Base-by-base conservation (phyloP, 2,329 filamentous ascomycete genomes). In the Aspergillus phoenicis region DNA sequence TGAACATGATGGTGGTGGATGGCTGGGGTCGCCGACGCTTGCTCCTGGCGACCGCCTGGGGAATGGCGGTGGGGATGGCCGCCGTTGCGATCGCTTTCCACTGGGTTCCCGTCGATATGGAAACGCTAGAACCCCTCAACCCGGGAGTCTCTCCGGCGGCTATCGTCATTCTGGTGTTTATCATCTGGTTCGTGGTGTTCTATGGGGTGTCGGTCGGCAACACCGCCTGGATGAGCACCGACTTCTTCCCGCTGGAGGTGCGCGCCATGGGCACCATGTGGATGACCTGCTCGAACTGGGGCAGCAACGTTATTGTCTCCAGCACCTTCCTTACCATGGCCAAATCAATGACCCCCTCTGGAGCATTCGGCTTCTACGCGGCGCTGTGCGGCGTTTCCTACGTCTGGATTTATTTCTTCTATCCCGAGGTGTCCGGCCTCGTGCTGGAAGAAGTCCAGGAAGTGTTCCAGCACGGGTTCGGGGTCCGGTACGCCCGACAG, bases 351-450 rank as follows among this genome's bases (percentile, higher is more conserved):
- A 83, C 82, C 0, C 81, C 81, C 0, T 79, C 75, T 2, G 82
- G 82, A 0, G 78, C 82, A 0, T 85, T 84, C 62, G 81, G 81
- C 5, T 84, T 84, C 69, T 84, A 83, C 58, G 79, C 81, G 0
- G 80, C 73, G 0, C 81, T 84, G 38, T 84, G 81, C 65, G 75
- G 80, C 48, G 62, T 82, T 28, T 81, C 81, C 13, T 82, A 77
- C 69, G 41, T 45, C 7, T 45, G 41, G 41, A 45, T 45, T 22
- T 45, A 66, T 20, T 67, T 67, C 56, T 71, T 67, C 60, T 71
- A 70, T 22, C 68, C 68, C 3, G 67, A 71, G 47, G 66, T 70
- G 3, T 65, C 66, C 1, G 68, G 68, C 0, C 57, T 70, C 24
- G 58, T 62, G 2, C 51, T 71, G 15, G 67, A 70, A 38, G 69